Evolutionary conservation across 2,329 filamentous ascomycete genomes (phyloP), one percentile per base, ranked within the genome.

Genomic region (Penicillium sp.): DNA sequence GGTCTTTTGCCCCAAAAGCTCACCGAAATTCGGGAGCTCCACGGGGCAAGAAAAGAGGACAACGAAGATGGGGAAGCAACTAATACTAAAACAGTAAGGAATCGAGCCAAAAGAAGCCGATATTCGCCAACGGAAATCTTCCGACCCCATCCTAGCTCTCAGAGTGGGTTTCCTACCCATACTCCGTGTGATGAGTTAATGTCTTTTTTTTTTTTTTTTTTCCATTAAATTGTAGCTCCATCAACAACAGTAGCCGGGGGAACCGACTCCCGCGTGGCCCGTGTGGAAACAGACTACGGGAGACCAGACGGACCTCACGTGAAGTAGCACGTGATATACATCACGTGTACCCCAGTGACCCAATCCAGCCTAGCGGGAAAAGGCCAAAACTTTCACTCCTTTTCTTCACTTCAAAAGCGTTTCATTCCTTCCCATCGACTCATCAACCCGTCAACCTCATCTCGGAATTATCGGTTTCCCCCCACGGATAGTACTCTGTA

Each of bases 401-500:
- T 42, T 42, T 6, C 13, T 16, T 33, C 44, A 27, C 49, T n/a
- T 52, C 54, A 31, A 3, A 24, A 27, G 26, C 1, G 24, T 26
- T 26, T 46, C 27, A 26, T 29, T 56, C 53, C 54, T 31, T 47
- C 52, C 50, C 60, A 49, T 42, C 37, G 27, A 11, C 27, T 29
- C 37, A 45, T 21, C 51, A 54, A 45, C 52, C 27, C 49, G 47
- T 55, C 54, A 53, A 19, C 35, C 50, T 49, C 56, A 56, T 63
- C 57, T 45, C 48, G 49, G 39, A 42, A 52, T 31, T 48, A 53
- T 59, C 60, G 39, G 43, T 46, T 60, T 61, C 33, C 33, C 27
- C 46, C 31, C 57, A 60, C 58, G 56, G 59, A 60, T 60, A 59
- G 31, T 58, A 58, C 31, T 52, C 56, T 57, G 66, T 71, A 70